Conservation (phyloP, 2,329 filamentous ascomycete genomes). For the Pseudogymnoascus sp. region DNA sequence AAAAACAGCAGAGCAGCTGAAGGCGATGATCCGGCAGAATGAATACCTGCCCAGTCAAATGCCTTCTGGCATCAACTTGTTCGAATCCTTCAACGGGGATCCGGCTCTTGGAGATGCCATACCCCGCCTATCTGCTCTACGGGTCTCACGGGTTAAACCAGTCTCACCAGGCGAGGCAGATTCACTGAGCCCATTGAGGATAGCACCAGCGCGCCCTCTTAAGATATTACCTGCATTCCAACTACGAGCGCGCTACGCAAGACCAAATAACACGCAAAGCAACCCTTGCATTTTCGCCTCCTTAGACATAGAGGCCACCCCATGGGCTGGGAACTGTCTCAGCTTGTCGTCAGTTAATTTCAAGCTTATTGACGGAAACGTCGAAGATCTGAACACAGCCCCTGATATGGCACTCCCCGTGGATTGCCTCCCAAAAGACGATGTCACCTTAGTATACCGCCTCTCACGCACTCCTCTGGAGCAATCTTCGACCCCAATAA, state of each 20-base stretch:
- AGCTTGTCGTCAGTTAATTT: conserved; percentile 51
- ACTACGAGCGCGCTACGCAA: conserved; percentile 63
- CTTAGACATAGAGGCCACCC: conserved; percentile 65
- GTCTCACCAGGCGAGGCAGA: conserved; percentile 52
- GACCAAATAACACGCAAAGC: conserved; percentile 46
- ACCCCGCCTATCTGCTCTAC: conserved; percentile 61
- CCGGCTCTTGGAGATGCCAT: conserved; percentile 48
- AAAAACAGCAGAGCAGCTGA: conserved; percentile 40
- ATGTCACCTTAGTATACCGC: conserved; percentile 66
- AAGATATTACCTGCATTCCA: conserved; percentile 62
- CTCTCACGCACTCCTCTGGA: conserved; percentile 31
- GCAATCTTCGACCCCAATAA: conserved; percentile 37
- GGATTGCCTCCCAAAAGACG: conserved; percentile 60
- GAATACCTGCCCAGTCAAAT: conserved; percentile 63
- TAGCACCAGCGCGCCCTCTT: conserved; percentile 52
- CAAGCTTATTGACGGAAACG: conserved; percentile 45
- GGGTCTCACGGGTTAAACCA: conserved; percentile 67
- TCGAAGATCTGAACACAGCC: conserved; percentile 46
- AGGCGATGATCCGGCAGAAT: conserved; percentile 36
- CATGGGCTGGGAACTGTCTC: conserved; percentile 59
- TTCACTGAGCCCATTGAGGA: conserved; percentile 53
- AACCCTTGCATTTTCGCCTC: conserved; percentile 58
- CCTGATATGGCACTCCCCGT: conserved; percentile 46
- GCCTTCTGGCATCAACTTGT: conserved; percentile 65
- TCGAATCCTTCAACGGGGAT: conserved; percentile 63